Conservation (phyloP, 768 basidiomycete genomes). For the Gelatoporia subvermispora region DNA sequence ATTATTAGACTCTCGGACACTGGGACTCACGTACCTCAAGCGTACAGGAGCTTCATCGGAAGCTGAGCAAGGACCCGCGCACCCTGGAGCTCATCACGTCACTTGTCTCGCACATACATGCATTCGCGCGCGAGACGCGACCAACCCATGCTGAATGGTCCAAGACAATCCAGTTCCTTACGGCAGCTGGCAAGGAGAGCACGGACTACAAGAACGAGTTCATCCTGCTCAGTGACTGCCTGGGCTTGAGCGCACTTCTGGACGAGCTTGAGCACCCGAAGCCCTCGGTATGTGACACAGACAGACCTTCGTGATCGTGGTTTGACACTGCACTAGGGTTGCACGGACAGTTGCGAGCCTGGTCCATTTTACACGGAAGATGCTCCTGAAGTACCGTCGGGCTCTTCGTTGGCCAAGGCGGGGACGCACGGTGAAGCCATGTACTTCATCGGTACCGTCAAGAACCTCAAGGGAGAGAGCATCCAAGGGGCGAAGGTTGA, state of each 20-base stretch:
- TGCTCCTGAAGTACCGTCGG: constrained; percentile 26
- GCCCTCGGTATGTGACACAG: constrained; percentile 18
- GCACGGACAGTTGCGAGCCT: constrained; percentile 29
- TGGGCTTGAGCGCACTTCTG: constrained; percentile 34
- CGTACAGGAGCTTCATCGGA: constrained; percentile 25
- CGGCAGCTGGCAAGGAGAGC: constrained; percentile 34
- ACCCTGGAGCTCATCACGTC: constrained; percentile 26
- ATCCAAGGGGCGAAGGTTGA: constrained; percentile 29
- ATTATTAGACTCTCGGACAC: background rate
- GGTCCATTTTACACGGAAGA: constrained; percentile 32
- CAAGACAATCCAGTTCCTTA: constrained; percentile 32
- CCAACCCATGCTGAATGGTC: constrained; percentile 37
- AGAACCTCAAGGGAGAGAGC: constrained; percentile 30
- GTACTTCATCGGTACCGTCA: constrained; percentile 30
- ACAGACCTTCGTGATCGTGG: background rate
- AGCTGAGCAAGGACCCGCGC: constrained; percentile 24
- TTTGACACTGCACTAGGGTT: constrained; percentile 12
- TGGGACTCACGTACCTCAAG: background rate
- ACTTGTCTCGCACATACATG: constrained; percentile 31
- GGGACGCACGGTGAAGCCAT: constrained; percentile 28
- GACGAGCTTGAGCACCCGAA: constrained; percentile 33
- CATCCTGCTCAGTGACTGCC: constrained; percentile 34
- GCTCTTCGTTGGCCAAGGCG: constrained; percentile 20
- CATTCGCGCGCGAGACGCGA: constrained; percentile 32
- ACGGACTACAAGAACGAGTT: constrained; percentile 34